A percentile compares a stretch with the other conserved stretches of the same genome.
These are phyloP conservation scores for Agarophyton chilense DNA, from an alignment of 23 red algal species.

Conservation along the genomic window DNA sequence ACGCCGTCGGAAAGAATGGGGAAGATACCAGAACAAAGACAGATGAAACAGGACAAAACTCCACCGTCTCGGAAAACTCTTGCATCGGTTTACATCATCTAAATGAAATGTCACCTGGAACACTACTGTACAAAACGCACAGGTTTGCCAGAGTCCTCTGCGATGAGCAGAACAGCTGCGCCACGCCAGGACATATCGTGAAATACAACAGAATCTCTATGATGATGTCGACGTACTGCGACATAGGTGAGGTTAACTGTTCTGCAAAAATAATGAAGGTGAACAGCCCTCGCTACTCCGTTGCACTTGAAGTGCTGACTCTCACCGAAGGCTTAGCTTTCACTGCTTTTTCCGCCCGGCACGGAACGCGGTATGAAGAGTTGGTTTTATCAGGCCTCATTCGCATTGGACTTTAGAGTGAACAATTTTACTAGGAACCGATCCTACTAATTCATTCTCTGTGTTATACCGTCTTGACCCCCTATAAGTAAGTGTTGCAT, in stretches of 20 bases:
- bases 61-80: neutral
- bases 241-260: neutral
- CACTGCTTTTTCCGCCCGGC: constrained; percentile 22
- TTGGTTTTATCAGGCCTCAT: neutral
- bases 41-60: neutral
- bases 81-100: constrained; percentile 17
- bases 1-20: neutral
- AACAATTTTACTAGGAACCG: neutral
- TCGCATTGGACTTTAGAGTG: neutral
- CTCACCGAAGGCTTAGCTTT: neutral
- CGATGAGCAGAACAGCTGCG: constrained; percentile 2
- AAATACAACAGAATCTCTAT: neutral
- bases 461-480: too few relatives aligned
- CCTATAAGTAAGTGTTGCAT: too few relatives aligned
- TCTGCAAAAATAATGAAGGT: neutral
- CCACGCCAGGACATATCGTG: constrained; percentile 16
- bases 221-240: constrained; percentile 30
- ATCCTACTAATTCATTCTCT: too few relatives aligned
- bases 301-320: neutral
- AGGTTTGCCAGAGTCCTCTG: constrained; percentile 3
- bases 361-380: neutral
- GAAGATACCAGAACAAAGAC: neutral
- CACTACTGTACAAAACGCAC: neutral
- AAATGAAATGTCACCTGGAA: neutral
- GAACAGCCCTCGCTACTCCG: constrained; percentile 8